These are phyloP conservation scores for Podaxis pistillaris DNA, from an alignment of 768 basidiomycete genomes.

Conservation along the genomic window DNA sequence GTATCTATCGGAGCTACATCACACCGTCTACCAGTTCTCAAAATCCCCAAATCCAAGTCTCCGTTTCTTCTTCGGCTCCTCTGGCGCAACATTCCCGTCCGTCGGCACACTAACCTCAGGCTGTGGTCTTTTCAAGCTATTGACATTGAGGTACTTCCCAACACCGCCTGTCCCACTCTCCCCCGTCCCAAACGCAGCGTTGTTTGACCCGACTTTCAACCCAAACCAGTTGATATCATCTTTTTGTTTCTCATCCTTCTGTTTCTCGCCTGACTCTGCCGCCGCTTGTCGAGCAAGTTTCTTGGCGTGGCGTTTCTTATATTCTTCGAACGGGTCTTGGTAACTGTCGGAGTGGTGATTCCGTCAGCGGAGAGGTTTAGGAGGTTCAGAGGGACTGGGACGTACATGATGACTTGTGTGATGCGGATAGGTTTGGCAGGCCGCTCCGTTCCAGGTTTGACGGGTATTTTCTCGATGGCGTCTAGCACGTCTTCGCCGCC, in stretches of 20 bases:
- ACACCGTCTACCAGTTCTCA: constrained; percentile 62
- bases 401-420: constrained; percentile 80
- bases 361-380: neutral
- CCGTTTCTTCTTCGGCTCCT: constrained; percentile 75
- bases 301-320: constrained; percentile 79
- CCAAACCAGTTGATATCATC: constrained; percentile 90
- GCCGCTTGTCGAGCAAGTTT: constrained; percentile 64
- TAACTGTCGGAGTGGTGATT: constrained; percentile 47
- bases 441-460: constrained; percentile 83
- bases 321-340: constrained; percentile 94
- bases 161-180: constrained; percentile 48
- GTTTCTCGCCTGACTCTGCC: constrained; percentile 28
- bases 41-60: constrained; percentile 91
- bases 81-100: constrained; percentile 19
- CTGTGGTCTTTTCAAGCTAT: constrained; percentile 32
- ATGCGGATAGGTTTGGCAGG: constrained; percentile 86
- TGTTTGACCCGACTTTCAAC: constrained; percentile 66
- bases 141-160: constrained; percentile 76
- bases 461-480: constrained; percentile 76
- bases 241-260: constrained; percentile 49
- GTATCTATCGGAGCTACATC: constrained; percentile 1
- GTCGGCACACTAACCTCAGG: constrained; percentile 22
- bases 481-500: constrained; percentile 92
- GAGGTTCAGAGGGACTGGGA: neutral
- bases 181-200: constrained; percentile 26